Evolutionary conservation across 768 basidiomycete genomes (phyloP), one percentile per base, ranked within the genome.

Genomic region (Dictyophora rubrovolvata): DNA sequence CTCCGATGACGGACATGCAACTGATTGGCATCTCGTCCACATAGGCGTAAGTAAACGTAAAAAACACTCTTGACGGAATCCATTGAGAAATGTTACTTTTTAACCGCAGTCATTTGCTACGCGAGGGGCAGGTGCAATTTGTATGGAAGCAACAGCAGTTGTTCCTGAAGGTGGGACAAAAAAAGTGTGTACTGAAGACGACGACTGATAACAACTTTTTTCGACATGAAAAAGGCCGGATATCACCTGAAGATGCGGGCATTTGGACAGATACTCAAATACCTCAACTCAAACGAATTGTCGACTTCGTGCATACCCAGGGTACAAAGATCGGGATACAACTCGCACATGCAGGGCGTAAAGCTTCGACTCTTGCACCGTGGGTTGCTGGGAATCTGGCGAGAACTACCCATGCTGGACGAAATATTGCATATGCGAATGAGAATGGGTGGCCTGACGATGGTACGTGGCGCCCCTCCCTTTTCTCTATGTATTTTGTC

Each of bases 11-110:
- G 89, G 89, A 0, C 82, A 87, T 64, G 81, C 83, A 3, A 89
- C 89, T 1, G 86, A 90, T 62, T 91, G 85, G 83, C 91, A 93
- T 68, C 70, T 91, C 4, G 86, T 89, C 17, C 87, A 92, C 66
- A 75, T 88, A 35, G 87, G 86, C 1, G 81, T 81, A 62, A 64
- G 69, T 69, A 33, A 22, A 4, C 5, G 52, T 52, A 8, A 48
- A 11, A n/a, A 48, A 0, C 21, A 51, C 53, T 56, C 53, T 1
- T 28, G 23, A 47, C 23, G 42, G 18, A 18, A 5, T 51, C 0
- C 21, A 2, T 28, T 48, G 33, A 16, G 1, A 14, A 36, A 14
- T 12, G 12, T 34, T 35, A 3, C 17, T 11, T 20, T 23, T 36
- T 12, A 37, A 5, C 58, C 10, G 12, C 58, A 82, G 80, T 78